Evolutionary conservation across 2,329 filamentous ascomycete species (phyloP).

Genomic region (Coniochaeta sp.): DNA sequence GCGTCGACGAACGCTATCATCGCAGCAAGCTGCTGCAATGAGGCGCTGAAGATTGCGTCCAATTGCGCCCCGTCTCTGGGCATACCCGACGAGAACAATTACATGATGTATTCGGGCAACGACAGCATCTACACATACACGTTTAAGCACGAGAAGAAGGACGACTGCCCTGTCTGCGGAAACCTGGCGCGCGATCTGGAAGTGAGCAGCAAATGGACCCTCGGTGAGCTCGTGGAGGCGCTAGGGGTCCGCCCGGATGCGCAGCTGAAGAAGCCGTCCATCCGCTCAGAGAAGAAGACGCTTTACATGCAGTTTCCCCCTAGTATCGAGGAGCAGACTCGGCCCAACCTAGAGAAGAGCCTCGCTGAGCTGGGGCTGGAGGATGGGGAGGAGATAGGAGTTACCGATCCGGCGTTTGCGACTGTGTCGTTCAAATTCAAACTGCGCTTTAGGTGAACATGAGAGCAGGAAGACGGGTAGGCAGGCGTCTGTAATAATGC

Average conservation of each 20-base stretch:
- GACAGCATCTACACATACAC: constrained; percentile 96
- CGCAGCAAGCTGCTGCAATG: constrained; percentile 91
- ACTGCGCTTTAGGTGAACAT: constrained; percentile 34
- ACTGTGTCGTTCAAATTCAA: constrained; percentile 58
- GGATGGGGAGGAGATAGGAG: constrained; percentile 80
- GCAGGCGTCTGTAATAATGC: neutral
- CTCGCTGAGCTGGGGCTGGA: constrained; percentile 64
- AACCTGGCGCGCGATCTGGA: constrained; percentile 68
- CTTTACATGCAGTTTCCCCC: constrained; percentile 85
- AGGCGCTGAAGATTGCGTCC: constrained; percentile 90
- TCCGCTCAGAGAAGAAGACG: constrained; percentile 71
- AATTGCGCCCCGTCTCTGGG: constrained; percentile 73
- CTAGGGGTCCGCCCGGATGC: constrained; percentile 78
- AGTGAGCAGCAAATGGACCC: constrained; percentile 62
- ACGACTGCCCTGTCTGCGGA: constrained; percentile 91
- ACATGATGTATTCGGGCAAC: constrained; percentile 99
- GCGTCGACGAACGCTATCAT: constrained; percentile 97
- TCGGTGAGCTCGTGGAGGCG: constrained; percentile 79
- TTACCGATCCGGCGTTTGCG: constrained; percentile 84
- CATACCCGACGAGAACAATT: constrained; percentile 55
- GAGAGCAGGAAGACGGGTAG: neutral
- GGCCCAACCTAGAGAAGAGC: constrained; percentile 73
- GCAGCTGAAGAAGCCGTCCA: constrained; percentile 88
- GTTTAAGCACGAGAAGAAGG: constrained; percentile 88
- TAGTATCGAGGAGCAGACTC: constrained; percentile 74